Conservation (phyloP, 805 yeast species). For the baker's yeast (Saccharomyces cerevisiae) region DNA sequence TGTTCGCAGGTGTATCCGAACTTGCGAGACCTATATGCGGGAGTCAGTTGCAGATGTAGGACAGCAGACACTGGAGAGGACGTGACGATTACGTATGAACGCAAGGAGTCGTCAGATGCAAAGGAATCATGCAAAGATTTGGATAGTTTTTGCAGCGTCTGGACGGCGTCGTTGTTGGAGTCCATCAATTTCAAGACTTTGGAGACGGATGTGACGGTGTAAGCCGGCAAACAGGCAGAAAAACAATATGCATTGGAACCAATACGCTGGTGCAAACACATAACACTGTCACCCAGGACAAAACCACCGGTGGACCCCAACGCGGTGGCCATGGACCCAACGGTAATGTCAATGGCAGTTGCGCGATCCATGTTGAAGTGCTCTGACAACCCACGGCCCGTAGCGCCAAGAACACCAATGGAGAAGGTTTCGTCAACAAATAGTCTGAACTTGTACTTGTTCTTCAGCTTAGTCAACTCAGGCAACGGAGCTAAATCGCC, state of each 20-base stretch:
- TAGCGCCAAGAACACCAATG: constrained; percentile 73
- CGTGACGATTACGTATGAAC: constrained; percentile 39
- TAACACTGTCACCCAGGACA: constrained; percentile 75
- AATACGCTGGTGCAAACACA: constrained; percentile 88
- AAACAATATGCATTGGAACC: constrained; percentile 85
- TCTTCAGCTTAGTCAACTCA: constrained; percentile 62
- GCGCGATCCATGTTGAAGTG: constrained; percentile 57
- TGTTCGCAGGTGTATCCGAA: constrained; percentile 23
- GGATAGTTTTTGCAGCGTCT: constrained; percentile 35
- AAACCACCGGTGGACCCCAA: constrained; percentile 88
- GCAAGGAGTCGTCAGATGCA: constrained; percentile 30
- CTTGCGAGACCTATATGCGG: constrained; percentile 29
- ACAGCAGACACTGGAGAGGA: constrained; percentile 59
- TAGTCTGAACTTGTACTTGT: constrained; percentile 75
- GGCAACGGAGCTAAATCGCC: constrained; percentile 76
- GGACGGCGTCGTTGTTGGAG: constrained; percentile 29
- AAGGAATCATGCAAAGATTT: constrained; percentile 35
- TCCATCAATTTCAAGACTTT: constrained; percentile 45
- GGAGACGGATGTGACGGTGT: constrained; percentile 62
- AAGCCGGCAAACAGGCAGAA: constrained; percentile 92
- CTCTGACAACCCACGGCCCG: constrained; percentile 84
- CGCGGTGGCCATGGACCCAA: constrained; percentile 77
- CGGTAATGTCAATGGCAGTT: constrained; percentile 67
- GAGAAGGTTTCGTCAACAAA: constrained; percentile 84
- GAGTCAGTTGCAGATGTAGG: constrained; percentile 53